Conservation (phyloP, 2,329 filamentous ascomycete species). For the Colletotrichum tabaci region DNA sequence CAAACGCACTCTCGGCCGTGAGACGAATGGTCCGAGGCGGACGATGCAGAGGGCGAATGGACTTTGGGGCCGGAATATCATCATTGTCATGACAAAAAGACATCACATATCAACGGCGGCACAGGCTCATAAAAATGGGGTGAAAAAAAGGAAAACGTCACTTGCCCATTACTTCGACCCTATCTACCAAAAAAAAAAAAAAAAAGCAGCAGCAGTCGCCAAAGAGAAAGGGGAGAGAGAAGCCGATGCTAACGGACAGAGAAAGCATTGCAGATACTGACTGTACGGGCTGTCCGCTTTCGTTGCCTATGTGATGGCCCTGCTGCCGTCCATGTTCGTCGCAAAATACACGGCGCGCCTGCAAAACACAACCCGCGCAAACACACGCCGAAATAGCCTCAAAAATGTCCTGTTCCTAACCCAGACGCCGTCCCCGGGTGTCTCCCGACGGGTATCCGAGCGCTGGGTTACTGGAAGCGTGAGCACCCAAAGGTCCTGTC, state of each 20-base stretch:
- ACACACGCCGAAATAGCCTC: conserved; percentile 19
- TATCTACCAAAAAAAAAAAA: conserved; percentile 31
- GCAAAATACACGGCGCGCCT: conserved; percentile 35
- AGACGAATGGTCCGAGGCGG: neutral
- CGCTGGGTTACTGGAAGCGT: neutral
- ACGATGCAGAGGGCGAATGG: neutral
- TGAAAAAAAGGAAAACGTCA: conserved; percentile 28
- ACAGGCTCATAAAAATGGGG: too few relatives aligned
- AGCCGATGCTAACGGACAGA: neutral
- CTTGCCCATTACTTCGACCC: conserved; percentile 41
- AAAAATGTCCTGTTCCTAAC: neutral
- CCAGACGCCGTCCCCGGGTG: conserved; percentile 1
- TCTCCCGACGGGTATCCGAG: conserved; percentile 3
- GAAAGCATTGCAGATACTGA: conserved; percentile 5
- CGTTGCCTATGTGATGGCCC: conserved; percentile 15
- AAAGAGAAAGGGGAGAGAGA: neutral
- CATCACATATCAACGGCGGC: neutral
- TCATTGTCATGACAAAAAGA: neutral
- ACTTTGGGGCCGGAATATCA: neutral
- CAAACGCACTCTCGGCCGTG: neutral
- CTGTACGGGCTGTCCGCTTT: conserved; percentile 6
- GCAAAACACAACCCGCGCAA: conserved; percentile 29
- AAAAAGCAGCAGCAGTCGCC: conserved; percentile 20
- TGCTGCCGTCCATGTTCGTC: conserved; percentile 23
- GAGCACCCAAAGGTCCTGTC: neutral